These are phyloP conservation scores for Microglena sp. DNA, from an alignment of 139 green algal species.

Conservation along the genomic window DNA sequence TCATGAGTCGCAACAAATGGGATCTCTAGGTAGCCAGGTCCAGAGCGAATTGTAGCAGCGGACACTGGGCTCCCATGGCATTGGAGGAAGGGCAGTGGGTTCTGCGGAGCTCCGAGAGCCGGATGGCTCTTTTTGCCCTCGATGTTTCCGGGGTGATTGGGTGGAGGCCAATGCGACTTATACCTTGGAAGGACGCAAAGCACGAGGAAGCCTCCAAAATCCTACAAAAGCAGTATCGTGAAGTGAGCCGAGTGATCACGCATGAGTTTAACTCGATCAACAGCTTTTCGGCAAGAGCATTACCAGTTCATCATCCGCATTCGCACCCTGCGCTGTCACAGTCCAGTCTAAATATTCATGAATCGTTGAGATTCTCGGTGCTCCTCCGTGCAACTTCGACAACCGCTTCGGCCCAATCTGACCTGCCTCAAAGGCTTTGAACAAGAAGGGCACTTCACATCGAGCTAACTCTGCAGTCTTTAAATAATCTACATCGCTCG, in stretches of 20 bases:
- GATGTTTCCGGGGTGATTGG: conserved; percentile 28
- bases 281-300: too few species aligned
- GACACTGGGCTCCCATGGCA: conserved; percentile 63
- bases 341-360: conserved; percentile 96
- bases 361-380: conserved; percentile 74
- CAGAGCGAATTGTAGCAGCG: conserved; percentile 74
- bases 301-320: conserved; percentile 54
- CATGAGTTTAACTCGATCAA: background rate
- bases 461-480: background rate
- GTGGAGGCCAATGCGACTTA: conserved; percentile 61
- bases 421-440: conserved; percentile 83
- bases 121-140: conserved; percentile 23
- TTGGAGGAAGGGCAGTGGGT: conserved; percentile 46
- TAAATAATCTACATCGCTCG: background rate
- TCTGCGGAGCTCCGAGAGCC: conserved; percentile 43
- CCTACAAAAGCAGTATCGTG: conserved; percentile 35
- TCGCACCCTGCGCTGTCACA: conserved; percentile 57
- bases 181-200: conserved; percentile 66
- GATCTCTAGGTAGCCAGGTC: conserved; percentile 74
- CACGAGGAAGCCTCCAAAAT: conserved; percentile 82
- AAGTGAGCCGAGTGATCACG: background rate
- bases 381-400: conserved; percentile 45
- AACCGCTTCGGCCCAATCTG: conserved; percentile 55
- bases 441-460: conserved; percentile 74
- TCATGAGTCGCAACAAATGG: conserved; percentile 82